Percentiles rank a stretch among this genome's conserved stretches.
Evolutionary conservation across 202 grass and related monocot genomes (phyloP).

Genomic region (Hordeum pubiflorum): DNA sequence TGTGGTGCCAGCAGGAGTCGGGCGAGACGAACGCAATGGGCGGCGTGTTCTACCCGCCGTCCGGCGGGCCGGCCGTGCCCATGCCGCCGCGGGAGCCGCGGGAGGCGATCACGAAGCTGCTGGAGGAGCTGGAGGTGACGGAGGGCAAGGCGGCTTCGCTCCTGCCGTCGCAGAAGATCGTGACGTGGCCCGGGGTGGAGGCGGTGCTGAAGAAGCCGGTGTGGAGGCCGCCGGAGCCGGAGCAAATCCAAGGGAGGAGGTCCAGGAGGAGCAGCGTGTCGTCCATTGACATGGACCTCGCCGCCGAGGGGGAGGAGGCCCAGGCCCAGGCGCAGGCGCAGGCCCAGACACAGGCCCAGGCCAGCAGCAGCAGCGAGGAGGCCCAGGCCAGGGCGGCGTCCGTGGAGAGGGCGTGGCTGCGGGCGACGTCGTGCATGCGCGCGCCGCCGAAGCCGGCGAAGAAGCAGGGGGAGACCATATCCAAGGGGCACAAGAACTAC

Average conservation of each 20-base stretch:
- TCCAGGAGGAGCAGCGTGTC: constrained; percentile 39
- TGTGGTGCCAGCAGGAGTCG: constrained; percentile 35
- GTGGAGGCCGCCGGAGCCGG: constrained; percentile 30
- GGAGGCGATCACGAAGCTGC: constrained; percentile 31
- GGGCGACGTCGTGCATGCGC: constrained; percentile 33
- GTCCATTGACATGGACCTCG: neutral
- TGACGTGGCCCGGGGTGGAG: constrained; percentile 55
- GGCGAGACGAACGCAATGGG: constrained; percentile 31
- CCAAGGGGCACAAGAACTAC: constrained; percentile 91
- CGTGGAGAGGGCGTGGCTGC: neutral
- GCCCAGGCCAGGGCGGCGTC: neutral
- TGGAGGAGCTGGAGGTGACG: constrained; percentile 35
- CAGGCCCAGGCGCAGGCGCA: neutral
- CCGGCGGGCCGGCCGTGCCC: constrained; percentile 29
- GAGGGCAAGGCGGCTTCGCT: constrained; percentile 59
- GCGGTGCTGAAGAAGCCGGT: constrained; percentile 39
- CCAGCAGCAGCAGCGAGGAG: constrained; percentile 11
- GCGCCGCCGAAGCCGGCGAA: constrained; percentile 44
- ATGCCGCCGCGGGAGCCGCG: constrained; percentile 35
- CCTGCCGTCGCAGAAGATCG: constrained; percentile 60
- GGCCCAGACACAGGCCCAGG: neutral
- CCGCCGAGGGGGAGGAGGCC: constrained; percentile 10
- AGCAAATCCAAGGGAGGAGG: constrained; percentile 29
- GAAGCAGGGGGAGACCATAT: constrained; percentile 88
- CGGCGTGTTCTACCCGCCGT: constrained; percentile 52